Conservation (phyloP, 805 yeast species). For the Candida cerambycidarum region DNA sequence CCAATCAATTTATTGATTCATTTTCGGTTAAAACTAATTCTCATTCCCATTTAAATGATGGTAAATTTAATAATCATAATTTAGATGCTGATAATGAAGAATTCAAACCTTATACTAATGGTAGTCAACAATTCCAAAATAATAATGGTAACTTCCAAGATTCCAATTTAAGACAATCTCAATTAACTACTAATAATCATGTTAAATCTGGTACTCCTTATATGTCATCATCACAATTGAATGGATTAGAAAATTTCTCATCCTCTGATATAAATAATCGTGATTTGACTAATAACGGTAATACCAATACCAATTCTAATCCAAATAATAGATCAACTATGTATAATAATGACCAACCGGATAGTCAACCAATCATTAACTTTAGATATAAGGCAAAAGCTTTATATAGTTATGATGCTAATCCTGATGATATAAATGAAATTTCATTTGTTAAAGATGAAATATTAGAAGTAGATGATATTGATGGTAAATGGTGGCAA, state of each 20-base stretch:
- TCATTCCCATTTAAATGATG: slow-evolving; percentile 35
- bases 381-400: slow-evolving; percentile 88
- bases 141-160: slow-evolving; percentile 18
- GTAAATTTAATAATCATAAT: slow-evolving; percentile 15
- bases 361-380: slow-evolving; percentile 31
- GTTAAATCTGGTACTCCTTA: slow-evolving; percentile 30
- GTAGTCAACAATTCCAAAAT: slow-evolving; percentile 5
- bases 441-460: slow-evolving; percentile 89
- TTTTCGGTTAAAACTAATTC: slow-evolving; percentile 57
- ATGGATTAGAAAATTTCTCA: slow-evolving; percentile 59
- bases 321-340: slow-evolving; percentile 21
- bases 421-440: slow-evolving; percentile 91
- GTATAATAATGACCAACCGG: slow-evolving; percentile 21
- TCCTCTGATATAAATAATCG: slow-evolving; percentile 34
- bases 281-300: slow-evolving; percentile 25
- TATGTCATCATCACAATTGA: slow-evolving; percentile 55
- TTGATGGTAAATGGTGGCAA: slow-evolving; percentile 98
- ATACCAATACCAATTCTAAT: not conserved
- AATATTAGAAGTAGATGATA: slow-evolving; percentile 86
- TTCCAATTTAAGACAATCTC: slow-evolving; percentile 36
- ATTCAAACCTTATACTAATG: slow-evolving; percentile 3
- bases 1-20: slow-evolving; percentile 81
- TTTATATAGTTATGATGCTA: slow-evolving; percentile 81
- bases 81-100: slow-evolving; percentile 21
- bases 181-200: slow-evolving; percentile 27